phyloP scores from a whole-genome alignment of 495 filamentous ascomycete genomes.

The Trichoderma reesei region DNA sequence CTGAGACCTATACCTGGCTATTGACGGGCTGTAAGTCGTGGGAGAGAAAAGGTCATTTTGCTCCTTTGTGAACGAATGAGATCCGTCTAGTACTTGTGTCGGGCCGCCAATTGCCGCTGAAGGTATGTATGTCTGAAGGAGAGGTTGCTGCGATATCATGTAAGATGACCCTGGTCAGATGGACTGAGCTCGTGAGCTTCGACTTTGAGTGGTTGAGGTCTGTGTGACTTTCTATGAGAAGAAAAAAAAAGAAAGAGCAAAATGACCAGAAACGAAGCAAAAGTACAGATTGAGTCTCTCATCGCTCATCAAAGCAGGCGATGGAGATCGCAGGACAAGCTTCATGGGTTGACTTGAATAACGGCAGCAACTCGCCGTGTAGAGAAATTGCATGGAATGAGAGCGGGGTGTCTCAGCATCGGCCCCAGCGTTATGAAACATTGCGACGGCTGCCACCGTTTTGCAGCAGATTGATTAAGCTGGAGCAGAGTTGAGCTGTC shows the following conservation, averaged over 20 bases:
- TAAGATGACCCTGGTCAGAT: not conserved
- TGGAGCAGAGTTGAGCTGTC: not conserved
- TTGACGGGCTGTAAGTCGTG: not conserved
- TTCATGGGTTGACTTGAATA: no score
- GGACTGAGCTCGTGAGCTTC: not conserved
- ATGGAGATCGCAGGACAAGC: no score
- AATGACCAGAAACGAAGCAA: no score
- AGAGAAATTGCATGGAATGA: conserved; percentile 8
- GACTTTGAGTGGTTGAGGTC: no score
- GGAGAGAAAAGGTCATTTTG: not conserved
- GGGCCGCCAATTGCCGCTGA: conserved; percentile 8
- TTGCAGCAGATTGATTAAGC: conserved; percentile 6
- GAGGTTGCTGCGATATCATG: no score
- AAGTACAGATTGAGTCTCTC: no score
- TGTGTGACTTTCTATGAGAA: not conserved
- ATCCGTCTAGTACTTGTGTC: not conserved
- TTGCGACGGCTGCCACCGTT: not conserved
- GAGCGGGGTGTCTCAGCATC: conserved; percentile 2
- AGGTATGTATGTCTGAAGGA: no score
- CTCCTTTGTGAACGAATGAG: not conserved
- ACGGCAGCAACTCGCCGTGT: no score
- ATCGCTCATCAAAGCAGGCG: no score
- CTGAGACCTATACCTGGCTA: conserved; percentile 6
- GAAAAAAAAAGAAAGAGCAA: not conserved
- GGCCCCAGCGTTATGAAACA: conserved; percentile 4